Evolutionary conservation across 768 basidiomycete genomes (phyloP), one percentile per base, ranked within the genome.

Genomic region (Leccinum disarticulatum): DNA sequence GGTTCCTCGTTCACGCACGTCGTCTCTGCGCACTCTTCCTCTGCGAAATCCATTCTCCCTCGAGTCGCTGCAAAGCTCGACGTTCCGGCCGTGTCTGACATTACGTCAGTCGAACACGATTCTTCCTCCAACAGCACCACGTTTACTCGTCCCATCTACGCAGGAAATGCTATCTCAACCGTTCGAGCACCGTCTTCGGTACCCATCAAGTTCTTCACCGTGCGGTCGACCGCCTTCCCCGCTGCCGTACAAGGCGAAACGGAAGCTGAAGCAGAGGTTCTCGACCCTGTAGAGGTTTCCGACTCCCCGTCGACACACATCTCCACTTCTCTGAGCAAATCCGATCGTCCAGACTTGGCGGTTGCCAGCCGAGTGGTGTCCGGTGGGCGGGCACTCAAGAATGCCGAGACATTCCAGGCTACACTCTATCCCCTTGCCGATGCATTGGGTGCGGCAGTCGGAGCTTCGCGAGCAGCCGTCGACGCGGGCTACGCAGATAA

Each of bases 401-500:
- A 91, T 64, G 90, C 92, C 36, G 91, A 95, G 69, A 95, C 90
- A n/a, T 99, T 99, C 76, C 84, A 87, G 54, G 74, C 81, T 31
- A 89, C 88, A 10, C 78, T 98, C 38, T 88, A 94, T 67, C 97
- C 97, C 0, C 84, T 98, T 17, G 97, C 96, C 2, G 97, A 98
- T 70, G 87, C 82, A 2, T 81, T 99, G 22, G 93, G 93, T 43
- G 97, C 97, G 9, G 96, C 96, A 30, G 91, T 99, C 60, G 97
- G 97, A 60, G 97, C 97, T n/a, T 95, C 93, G 19, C 87, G 97
- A 56, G 97, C 97, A 6, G 97, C 97, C 4, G 97, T 99, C 17
- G 97, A 99, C 73, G 93, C 95, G 28, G 97, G 97, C 1, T 98
- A 98, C 69, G 94, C 93, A 30, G 97, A 98, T 74, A 98, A 98